Conservation (phyloP, 192 early-diverging fungal genomes). For the Spinellus fusiger region DNA sequence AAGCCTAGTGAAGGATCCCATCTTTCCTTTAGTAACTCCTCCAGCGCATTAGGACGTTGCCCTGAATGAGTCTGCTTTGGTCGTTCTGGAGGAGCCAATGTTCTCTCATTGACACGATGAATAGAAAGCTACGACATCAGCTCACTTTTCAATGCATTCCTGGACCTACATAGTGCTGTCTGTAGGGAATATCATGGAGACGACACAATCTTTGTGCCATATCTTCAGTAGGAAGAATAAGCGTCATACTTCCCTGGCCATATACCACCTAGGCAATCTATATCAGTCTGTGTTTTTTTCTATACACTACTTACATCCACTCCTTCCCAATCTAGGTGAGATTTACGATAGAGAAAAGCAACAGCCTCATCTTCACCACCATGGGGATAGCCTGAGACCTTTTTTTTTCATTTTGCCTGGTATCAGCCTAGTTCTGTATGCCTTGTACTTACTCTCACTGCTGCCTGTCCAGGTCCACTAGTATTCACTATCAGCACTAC, state of each 20-base stretch:
- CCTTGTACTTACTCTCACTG: background rate
- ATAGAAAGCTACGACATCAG: background rate
- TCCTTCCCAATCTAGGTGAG: conserved; percentile 16
- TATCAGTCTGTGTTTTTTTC: background rate
- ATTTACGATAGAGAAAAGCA: conserved; percentile 18
- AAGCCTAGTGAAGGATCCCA: conserved; percentile 8
- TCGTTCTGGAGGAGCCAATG: background rate
- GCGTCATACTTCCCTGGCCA: too few species aligned
- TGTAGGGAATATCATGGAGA: too few species aligned
- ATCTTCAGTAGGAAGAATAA: too few species aligned
- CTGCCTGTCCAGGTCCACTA: conserved; percentile 3
- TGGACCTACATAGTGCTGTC: too few species aligned
- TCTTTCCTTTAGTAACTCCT: conserved; percentile 17
- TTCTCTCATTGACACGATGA: background rate
- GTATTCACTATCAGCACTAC: background rate
- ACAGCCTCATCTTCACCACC: conserved; percentile 13
- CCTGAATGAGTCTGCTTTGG: background rate
- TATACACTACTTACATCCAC: conserved; percentile 6
- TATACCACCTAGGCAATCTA: background rate
- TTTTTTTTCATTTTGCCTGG: background rate
- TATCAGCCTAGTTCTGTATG: background rate
- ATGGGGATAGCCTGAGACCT: conserved; percentile 19
- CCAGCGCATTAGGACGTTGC: background rate
- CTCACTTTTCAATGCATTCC: too few species aligned
- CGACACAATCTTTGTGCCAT: too few species aligned